Conservation (phyloP, 176 grass and related monocot genomes). For the Cenchrus fungigraminus region DNA sequence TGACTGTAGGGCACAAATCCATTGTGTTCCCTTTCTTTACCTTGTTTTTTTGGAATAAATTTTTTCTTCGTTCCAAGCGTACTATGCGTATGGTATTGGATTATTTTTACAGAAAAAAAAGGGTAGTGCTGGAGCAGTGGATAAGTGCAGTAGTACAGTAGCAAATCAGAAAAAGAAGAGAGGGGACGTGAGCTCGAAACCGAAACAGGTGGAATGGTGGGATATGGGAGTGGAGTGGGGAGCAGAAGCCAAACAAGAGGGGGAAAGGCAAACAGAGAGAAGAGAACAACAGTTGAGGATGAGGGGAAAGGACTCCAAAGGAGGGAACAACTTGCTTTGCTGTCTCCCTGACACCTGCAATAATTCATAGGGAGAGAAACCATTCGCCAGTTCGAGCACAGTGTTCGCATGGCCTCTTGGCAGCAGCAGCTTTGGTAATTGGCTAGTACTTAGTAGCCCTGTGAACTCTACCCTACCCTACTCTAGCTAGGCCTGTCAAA, state of each 20-base stretch:
- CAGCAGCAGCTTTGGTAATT: too few species aligned
- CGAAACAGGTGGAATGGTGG: not conserved
- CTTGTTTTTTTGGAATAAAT: too few species aligned
- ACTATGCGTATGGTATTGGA: too few species aligned
- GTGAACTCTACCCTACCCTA: too few species aligned
- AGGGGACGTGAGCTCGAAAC: not conserved
- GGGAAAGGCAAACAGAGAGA: slow-evolving; percentile 6
- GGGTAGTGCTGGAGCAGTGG: not conserved
- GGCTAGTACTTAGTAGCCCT: too few species aligned
- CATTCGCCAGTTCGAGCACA: not conserved
- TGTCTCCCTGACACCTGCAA: slow-evolving; percentile 65
- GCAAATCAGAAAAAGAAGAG: not conserved
- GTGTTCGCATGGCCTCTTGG: not conserved
- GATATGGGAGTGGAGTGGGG: not conserved
- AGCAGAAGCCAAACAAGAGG: not conserved
- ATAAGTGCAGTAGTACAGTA: not conserved
- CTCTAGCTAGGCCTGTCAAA: not conserved
- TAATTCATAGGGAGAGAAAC: slow-evolving; percentile 18
- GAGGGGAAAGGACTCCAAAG: slow-evolving; percentile 18
- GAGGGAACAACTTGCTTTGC: slow-evolving; percentile 60
- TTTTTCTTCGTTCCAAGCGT: too few species aligned
- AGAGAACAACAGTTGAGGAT: slow-evolving; percentile 43
- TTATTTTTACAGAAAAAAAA: too few species aligned
- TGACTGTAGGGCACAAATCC: not conserved
- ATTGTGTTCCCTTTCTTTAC: not conserved